A percentile compares a stretch with the other conserved stretches of the same genome.
phyloP scores from a whole-genome alignment of 2,329 filamentous ascomycete species.

The Emmonsia crescens region DNA sequence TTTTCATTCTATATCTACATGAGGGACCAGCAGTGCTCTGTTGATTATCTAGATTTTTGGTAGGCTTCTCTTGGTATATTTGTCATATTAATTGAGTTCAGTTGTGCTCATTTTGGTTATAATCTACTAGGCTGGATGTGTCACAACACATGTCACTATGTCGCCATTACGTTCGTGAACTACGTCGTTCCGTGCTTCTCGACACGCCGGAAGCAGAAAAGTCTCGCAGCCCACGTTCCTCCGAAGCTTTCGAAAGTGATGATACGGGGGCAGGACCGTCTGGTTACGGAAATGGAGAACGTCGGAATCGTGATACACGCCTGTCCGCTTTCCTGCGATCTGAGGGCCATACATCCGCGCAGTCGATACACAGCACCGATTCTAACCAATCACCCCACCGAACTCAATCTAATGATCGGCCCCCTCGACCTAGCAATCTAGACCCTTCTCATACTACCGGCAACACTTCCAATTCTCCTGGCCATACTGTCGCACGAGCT shows the following conservation, averaged over 20 bases:
- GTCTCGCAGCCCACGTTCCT: slow-evolving; percentile 53
- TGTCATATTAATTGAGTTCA: not conserved
- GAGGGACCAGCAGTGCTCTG: slow-evolving; percentile 94
- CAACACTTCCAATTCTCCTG: slow-evolving; percentile 70
- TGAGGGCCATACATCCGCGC: slow-evolving; percentile 36
- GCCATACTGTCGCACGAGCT: slow-evolving; percentile 71
- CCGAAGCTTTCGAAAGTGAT: slow-evolving; percentile 2
- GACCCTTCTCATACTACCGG: slow-evolving; percentile 47
- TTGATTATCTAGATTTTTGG: slow-evolving; percentile 98
- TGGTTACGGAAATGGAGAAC: slow-evolving; percentile 48
- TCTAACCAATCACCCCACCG: slow-evolving; percentile 33
- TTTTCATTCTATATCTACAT: slow-evolving; percentile 99
- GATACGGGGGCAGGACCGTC: slow-evolving; percentile 40
- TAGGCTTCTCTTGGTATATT: slow-evolving; percentile 37
- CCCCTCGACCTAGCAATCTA: slow-evolving; percentile 49
- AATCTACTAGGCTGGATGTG: slow-evolving; percentile 76
- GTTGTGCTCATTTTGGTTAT: not conserved
- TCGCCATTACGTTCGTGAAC: slow-evolving; percentile 90
- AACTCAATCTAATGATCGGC: slow-evolving; percentile 35
- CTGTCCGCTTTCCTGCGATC: slow-evolving; percentile 79
- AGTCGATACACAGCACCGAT: slow-evolving; percentile 44
- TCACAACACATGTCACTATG: slow-evolving; percentile 96
- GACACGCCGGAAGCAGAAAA: slow-evolving; percentile 86
- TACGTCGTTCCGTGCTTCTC: slow-evolving; percentile 83
- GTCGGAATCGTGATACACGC: slow-evolving; percentile 72